These are phyloP conservation scores for Ambrosiella cleistominuta DNA, from an alignment of 2,329 filamentous ascomycete genomes.

Conservation along the genomic window DNA sequence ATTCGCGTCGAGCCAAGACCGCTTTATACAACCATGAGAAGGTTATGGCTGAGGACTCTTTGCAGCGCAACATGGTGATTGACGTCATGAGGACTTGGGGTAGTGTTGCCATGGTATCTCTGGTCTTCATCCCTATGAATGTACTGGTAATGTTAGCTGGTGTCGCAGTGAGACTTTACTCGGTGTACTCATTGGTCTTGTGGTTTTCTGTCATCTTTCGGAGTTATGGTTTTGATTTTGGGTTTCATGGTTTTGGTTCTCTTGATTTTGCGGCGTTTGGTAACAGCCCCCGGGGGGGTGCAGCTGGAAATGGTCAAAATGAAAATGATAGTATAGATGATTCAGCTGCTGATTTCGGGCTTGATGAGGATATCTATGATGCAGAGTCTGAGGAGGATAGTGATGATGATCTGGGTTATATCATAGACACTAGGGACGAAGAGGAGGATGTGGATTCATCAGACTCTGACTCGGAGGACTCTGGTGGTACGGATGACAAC, in stretches of 20 bases:
- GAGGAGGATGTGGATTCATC: neutral
- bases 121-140: conserved; percentile 10
- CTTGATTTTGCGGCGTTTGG: neutral
- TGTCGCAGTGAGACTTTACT: conserved; percentile 1
- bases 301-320: conserved; percentile 18
- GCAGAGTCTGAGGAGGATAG: conserved; percentile 3
- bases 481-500: neutral
- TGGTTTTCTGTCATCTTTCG: conserved; percentile 1
- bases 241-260: conserved; percentile 1
- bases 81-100: conserved; percentile 7
- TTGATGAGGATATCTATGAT: conserved; percentile 17
- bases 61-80: neutral
- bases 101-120: conserved; percentile 2
- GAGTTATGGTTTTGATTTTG: conserved; percentile 3
- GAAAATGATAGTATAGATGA: conserved; percentile 19
- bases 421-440: neutral
- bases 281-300: neutral
- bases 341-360: conserved; percentile 19
- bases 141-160: conserved; percentile 4
- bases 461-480: neutral
- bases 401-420: conserved; percentile 14
- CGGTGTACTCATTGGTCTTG: neutral
- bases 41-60: neutral
- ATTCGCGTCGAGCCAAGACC: neutral
- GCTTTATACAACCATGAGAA: neutral